phyloP scores from a whole-genome alignment of 768 basidiomycete genomes.

The Floccularia luteovirens region DNA sequence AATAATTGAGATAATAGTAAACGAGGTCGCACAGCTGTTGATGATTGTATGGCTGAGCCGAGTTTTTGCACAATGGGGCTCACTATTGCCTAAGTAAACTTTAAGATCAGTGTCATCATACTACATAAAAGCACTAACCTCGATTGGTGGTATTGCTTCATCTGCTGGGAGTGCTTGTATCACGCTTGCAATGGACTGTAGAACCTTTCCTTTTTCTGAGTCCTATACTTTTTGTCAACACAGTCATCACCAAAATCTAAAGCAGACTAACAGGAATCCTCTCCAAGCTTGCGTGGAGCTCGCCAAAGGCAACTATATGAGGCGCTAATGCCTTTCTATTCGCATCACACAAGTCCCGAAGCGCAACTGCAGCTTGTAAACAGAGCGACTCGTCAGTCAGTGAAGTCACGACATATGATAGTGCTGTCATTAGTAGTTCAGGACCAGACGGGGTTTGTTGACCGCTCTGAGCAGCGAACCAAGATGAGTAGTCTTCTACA shows the following conservation, averaged over 20 bases:
- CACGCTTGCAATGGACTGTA: constrained; percentile 90
- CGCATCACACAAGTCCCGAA: constrained; percentile 85
- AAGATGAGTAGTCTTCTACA: constrained; percentile 67
- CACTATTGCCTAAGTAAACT: constrained; percentile 52
- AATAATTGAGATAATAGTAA: background rate
- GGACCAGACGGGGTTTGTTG: constrained; percentile 16
- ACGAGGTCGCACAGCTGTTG: constrained; percentile 35
- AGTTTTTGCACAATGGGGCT: constrained; percentile 68
- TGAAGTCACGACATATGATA: constrained; percentile 65
- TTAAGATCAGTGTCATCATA: background rate
- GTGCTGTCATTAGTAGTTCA: constrained; percentile 52
- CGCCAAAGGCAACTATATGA: constrained; percentile 80
- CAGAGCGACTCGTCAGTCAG: constrained; percentile 58
- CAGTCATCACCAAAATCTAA: background rate
- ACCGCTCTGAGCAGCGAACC: constrained; percentile 54
- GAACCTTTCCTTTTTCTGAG: constrained; percentile 81
- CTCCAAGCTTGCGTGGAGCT: constrained; percentile 70
- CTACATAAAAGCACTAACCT: constrained; percentile 31
- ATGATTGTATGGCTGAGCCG: constrained; percentile 48
- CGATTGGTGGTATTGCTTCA: constrained; percentile 72
- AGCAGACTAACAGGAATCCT: constrained; percentile 56
- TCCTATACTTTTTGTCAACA: constrained; percentile 35
- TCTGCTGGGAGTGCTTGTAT: constrained; percentile 81
- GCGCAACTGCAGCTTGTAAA: constrained; percentile 69
- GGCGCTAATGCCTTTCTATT: constrained; percentile 79